These are phyloP conservation scores for Clitoria ternatea DNA, from an alignment of 306 rosid genomes.

Conservation along the genomic window DNA sequence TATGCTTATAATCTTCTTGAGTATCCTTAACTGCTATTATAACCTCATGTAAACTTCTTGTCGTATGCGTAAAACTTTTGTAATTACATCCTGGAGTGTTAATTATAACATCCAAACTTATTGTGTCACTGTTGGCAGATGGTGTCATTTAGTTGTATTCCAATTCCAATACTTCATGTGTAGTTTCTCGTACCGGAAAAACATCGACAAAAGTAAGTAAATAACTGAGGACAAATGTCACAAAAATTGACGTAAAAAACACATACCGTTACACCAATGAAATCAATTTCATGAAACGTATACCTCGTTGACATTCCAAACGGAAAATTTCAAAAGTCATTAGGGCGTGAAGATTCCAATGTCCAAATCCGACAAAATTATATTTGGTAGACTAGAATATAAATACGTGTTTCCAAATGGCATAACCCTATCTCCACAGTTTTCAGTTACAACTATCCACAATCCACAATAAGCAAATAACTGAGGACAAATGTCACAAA, in stretches of 20 bases:
- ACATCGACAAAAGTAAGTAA: neutral
- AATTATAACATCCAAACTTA: neutral
- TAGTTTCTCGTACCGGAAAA: slow-evolving; percentile 5
- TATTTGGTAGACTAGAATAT: neutral
- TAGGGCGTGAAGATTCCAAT: neutral
- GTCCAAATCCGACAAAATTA: slow-evolving; percentile 1
- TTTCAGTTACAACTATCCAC: slow-evolving; percentile 3
- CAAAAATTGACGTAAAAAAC: neutral
- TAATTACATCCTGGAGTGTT: neutral
- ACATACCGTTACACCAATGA: neutral
- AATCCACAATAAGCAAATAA: neutral
- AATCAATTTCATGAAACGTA: neutral
- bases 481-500: neutral
- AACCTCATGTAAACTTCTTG: neutral
- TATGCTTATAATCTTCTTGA: neutral
- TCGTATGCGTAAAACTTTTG: neutral
- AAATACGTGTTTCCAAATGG: slow-evolving; percentile 12
- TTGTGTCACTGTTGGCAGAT: neutral
- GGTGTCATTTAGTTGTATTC: neutral
- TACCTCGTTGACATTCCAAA: neutral
- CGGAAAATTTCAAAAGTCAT: neutral
- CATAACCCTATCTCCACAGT: neutral
- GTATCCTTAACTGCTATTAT: neutral
- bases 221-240: neutral
- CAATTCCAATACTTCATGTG: neutral